phyloP scores from a whole-genome alignment of 2,329 filamentous ascomycete species.

The Monosporascus ibericus region DNA sequence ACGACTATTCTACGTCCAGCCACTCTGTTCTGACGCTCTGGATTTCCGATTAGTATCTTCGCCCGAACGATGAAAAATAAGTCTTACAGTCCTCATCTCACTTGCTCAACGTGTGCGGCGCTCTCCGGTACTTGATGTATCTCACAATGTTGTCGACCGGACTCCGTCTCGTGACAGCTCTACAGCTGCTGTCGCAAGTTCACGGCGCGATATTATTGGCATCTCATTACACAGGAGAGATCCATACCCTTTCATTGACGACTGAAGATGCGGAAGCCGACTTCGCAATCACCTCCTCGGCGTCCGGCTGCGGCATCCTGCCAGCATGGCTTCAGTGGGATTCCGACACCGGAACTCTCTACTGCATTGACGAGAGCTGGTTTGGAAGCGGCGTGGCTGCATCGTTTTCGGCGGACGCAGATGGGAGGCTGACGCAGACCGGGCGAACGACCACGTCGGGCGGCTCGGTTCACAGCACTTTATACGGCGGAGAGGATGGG shows the following conservation, averaged over 20 bases:
- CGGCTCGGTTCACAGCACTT: slow-evolving; percentile 33
- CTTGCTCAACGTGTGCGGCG: not conserved
- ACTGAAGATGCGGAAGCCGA: slow-evolving; percentile 16
- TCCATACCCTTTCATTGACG: slow-evolving; percentile 29
- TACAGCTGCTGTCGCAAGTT: slow-evolving; percentile 15
- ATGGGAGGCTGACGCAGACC: slow-evolving; percentile 25
- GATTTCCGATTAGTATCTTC: not conserved
- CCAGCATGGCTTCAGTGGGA: slow-evolving; percentile 34
- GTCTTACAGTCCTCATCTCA: not conserved
- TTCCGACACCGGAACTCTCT: slow-evolving; percentile 24
- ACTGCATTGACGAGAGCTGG: slow-evolving; percentile 31
- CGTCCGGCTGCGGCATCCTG: slow-evolving; percentile 27
- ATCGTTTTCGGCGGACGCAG: slow-evolving; percentile 25
- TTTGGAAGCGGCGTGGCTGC: slow-evolving; percentile 30
- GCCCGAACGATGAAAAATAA: not conserved
- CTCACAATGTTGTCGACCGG: slow-evolving; percentile 16
- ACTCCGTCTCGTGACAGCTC: slow-evolving; percentile 12
- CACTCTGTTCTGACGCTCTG: not conserved
- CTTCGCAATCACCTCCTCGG: slow-evolving; percentile 21
- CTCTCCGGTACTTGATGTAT: not conserved
- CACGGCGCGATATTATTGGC: slow-evolving; percentile 28
- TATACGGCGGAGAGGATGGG: slow-evolving; percentile 33
- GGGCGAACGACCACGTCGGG: slow-evolving; percentile 27
- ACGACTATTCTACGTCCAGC: not conserved
- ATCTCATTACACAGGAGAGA: slow-evolving; percentile 33